Percentiles rank a stretch among this genome's conserved stretches.
These are phyloP conservation scores for Malassezia psittaci DNA, from an alignment of 1,284 basidiomycete species.

Conservation along the genomic window DNA sequence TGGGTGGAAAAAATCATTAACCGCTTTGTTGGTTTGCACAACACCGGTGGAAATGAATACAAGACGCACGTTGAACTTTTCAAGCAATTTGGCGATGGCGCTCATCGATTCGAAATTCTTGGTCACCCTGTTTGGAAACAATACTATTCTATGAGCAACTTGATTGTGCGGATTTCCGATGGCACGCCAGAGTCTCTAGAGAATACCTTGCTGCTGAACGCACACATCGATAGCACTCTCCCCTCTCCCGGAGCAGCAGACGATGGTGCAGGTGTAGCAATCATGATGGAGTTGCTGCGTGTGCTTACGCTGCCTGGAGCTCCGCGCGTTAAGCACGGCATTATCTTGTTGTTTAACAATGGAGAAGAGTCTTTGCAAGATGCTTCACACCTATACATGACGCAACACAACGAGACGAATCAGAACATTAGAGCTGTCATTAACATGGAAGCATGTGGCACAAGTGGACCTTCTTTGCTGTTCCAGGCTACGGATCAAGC, in stretches of 20 bases:
- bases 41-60: conserved; percentile 20
- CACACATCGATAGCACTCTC: conserved; percentile 68
- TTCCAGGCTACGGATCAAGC: conserved; percentile 91
- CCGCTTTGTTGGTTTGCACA: conserved; percentile 51
- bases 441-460: conserved; percentile 88
- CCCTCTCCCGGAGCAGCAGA: conserved; percentile 51
- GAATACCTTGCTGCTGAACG: conserved; percentile 63
- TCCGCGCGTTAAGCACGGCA: conserved; percentile 65
- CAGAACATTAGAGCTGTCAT: conserved; percentile 70
- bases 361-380: conserved; percentile 82
- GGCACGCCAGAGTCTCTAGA: conserved; percentile 55
- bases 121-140: conserved; percentile 71
- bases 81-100: conserved; percentile 42
- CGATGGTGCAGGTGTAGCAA: conserved; percentile 73
- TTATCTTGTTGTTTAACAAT: conserved; percentile 88
- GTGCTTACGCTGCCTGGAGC: conserved; percentile 63
- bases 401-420: conserved; percentile 38
- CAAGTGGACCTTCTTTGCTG: conserved; percentile 73
- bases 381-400: conserved; percentile 62
- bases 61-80: conserved; percentile 42
- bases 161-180: conserved; percentile 76
- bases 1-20: conserved; percentile 66
- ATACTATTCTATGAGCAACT: conserved; percentile 74
- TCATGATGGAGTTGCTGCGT: conserved; percentile 68
- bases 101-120: conserved; percentile 44